phyloP scores from a whole-genome alignment of 441 rosid species.

The Adansonia grandidieri region DNA sequence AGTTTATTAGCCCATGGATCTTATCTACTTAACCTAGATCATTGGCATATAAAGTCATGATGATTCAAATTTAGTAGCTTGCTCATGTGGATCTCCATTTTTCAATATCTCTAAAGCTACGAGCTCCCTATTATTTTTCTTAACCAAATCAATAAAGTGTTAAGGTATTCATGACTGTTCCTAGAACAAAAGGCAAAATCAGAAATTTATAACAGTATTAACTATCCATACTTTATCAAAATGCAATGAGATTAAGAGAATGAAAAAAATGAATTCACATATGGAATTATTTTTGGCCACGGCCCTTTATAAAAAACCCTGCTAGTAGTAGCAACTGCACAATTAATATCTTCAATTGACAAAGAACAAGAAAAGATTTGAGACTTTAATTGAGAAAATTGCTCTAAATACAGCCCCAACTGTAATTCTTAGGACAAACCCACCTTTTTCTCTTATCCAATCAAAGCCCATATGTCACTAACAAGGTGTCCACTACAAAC shows the following conservation, averaged over 20 bases:
- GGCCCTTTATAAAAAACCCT: constrained; percentile 79
- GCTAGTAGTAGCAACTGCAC: constrained; percentile 73
- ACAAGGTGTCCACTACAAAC: no score
- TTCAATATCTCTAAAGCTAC: constrained; percentile 84
- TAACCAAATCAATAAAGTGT: constrained; percentile 78
- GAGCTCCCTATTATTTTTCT: constrained; percentile 76
- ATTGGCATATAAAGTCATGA: background rate
- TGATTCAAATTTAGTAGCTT: constrained; percentile 58
- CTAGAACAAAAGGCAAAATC: constrained; percentile 43
- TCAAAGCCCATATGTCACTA: no score
- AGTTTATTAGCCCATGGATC: constrained; percentile 60
- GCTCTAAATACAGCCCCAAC: no score
- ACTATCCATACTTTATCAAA: background rate
- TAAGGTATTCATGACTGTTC: constrained; percentile 74
- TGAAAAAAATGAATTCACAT: constrained; percentile 36
- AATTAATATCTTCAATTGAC: constrained; percentile 54
- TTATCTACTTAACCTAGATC: constrained; percentile 57
- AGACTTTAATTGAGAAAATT: no score
- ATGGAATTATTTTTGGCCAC: constrained; percentile 73
- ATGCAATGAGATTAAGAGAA: background rate
- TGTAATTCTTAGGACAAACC: no score
- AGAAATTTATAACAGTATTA: background rate
- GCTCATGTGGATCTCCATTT: constrained; percentile 82
- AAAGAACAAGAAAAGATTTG: no score
- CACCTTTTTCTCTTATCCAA: no score